Conservation (phyloP, 306 rosid species). For the Gleditsia sinensis region DNA sequence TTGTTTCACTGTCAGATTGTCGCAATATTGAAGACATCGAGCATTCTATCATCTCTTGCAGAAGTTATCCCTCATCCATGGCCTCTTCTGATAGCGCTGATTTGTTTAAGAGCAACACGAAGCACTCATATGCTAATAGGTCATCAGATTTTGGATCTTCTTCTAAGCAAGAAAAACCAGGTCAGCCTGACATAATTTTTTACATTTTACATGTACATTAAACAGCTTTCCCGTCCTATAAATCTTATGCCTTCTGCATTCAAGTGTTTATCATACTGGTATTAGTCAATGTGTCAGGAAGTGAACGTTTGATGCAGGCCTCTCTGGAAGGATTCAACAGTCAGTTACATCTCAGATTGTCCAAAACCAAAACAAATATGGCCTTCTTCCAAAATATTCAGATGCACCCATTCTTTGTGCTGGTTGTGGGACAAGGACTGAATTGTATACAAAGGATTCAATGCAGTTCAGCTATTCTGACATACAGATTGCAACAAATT, state of each 20-base stretch:
- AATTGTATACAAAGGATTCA: constrained; percentile 58
- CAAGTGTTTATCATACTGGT: too few relatives aligned
- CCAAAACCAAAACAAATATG: constrained; percentile 35
- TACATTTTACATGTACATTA: neutral
- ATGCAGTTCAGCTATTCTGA: constrained; percentile 62
- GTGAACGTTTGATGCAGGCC: constrained; percentile 1
- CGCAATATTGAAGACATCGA: constrained; percentile 40
- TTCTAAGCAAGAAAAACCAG: constrained; percentile 56
- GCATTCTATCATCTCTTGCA: constrained; percentile 38
- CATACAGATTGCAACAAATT: constrained; percentile 62
- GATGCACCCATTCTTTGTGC: constrained; percentile 73
- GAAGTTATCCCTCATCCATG: constrained; percentile 33
- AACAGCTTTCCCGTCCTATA: neutral
- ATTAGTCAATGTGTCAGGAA: neutral
- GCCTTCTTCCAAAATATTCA: constrained; percentile 42
- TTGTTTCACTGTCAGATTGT: constrained; percentile 42
- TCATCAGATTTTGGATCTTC: constrained; percentile 39
- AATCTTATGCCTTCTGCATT: neutral
- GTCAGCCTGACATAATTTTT: constrained; percentile 31
- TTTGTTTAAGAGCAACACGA: constrained; percentile 25
- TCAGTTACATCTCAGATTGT: constrained; percentile 42
- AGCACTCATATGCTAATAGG: constrained; percentile 37
- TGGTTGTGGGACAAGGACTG: constrained; percentile 70
- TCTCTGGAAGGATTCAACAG: neutral
- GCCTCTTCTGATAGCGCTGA: constrained; percentile 41